Conservation (phyloP, 768 basidiomycete species). For the Rubroboletus satanas region DNA sequence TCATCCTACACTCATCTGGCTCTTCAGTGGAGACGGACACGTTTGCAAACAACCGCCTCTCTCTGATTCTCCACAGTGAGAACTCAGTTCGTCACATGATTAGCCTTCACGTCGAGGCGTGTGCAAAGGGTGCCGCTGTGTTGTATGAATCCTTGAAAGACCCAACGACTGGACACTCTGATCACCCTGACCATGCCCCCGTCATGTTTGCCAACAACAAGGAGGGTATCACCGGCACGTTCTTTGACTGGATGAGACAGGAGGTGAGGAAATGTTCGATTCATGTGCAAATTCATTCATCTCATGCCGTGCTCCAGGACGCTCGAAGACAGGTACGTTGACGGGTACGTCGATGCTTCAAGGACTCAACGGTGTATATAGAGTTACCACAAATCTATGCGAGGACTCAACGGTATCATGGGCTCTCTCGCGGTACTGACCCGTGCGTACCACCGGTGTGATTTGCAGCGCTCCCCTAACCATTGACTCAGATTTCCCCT, state of each 20-base stretch:
- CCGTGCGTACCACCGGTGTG: slow-evolving; percentile 7
- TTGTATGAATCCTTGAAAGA: slow-evolving; percentile 30
- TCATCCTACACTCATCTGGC: neutral
- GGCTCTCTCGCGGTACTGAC: slow-evolving; percentile 24
- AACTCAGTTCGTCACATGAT: slow-evolving; percentile 23
- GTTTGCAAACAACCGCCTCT: slow-evolving; percentile 36
- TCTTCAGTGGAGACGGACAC: slow-evolving; percentile 27
- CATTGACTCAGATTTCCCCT: slow-evolving; percentile 29
- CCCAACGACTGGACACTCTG: slow-evolving; percentile 13
- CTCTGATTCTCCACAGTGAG: slow-evolving; percentile 24
- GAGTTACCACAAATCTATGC: slow-evolving; percentile 26
- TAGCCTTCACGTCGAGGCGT: slow-evolving; percentile 16
- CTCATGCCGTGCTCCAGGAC: slow-evolving; percentile 9
- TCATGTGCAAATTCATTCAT: neutral
- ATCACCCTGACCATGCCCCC: slow-evolving; percentile 20
- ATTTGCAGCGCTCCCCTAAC: neutral
- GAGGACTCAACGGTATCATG: slow-evolving; percentile 21
- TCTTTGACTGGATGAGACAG: slow-evolving; percentile 24
- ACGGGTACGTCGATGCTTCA: neutral
- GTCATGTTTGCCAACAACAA: slow-evolving; percentile 20
- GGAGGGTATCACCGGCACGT: slow-evolving; percentile 17
- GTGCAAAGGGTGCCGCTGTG: slow-evolving; percentile 15
- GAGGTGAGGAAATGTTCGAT: slow-evolving; percentile 12
- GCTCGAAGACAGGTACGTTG: slow-evolving; percentile 18
- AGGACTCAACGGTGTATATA: neutral